Evolutionary conservation across 345 rosid species (phyloP), one percentile per base, ranked within the genome.

Genomic region (Chamaenerion angustifolium): DNA sequence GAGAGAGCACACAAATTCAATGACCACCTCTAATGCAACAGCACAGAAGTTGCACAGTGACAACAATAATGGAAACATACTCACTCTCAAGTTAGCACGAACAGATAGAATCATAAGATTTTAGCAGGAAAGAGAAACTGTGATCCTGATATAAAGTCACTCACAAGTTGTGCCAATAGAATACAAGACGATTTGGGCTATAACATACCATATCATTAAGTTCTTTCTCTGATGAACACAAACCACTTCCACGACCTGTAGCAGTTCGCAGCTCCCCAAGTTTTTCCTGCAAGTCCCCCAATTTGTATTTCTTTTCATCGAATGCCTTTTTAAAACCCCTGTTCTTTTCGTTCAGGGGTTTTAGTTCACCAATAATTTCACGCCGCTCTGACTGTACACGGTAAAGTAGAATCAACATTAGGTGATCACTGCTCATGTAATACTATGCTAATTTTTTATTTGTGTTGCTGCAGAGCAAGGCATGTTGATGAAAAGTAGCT

Each of bases 221-320:
- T 73, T 93, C 97, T 64, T 85, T 76, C 75, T 80, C 92, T 2
- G 95, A 82, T 16, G 99, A 82, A 68, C 97, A 93, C 58, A 88
- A 47, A 40, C 67, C 76, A 46, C 74, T 77, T 56, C 71, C 62
- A 16, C 69, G 75, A 58, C 61, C 59, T 49, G 59, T 71, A 50
- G 73, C 58, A 54, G 55, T 58, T 23, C 80, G 84, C 56, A 85
- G 77, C 77, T 93, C 85, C 46, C 95, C 88, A 59, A 93, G 73
- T 40, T 95, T 96, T 67, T 87, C 83, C 64, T 81, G 88, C 68
- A 93, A 65, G 2, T 95, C 95, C 52, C 79, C 88, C 71, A 93
- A 72, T 71, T 82, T 88, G 69, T 70, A 82, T 56, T 56, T 85
- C 62, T 80, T 93, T 64, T 70, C 94, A 58, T 70, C 83, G 25